Evolutionary conservation across 169 alveolate genomes (phyloP).

Genomic region (Toxoplasma gondii): DNA sequence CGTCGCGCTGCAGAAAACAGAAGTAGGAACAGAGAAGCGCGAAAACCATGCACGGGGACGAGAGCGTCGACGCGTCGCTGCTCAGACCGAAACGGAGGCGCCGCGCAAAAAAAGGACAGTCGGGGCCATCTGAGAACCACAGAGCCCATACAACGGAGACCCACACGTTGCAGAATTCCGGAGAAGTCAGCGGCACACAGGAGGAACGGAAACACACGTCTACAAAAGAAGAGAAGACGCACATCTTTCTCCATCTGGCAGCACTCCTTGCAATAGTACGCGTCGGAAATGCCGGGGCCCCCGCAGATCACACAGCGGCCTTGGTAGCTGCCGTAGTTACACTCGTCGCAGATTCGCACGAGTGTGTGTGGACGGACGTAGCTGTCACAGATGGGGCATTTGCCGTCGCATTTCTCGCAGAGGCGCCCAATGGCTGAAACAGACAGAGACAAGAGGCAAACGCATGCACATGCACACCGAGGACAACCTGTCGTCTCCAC

Average conservation of each 20-base stretch:
- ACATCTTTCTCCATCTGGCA: constrained; percentile 97
- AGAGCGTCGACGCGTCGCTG: not conserved
- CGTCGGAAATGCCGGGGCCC: constrained; percentile 98
- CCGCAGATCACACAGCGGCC: constrained; percentile 99
- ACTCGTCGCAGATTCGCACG: constrained; percentile 98
- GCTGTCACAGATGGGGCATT: constrained; percentile 99
- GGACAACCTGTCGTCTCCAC: not conserved
- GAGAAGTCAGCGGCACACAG: too few relatives aligned
- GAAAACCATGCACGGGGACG: not conserved
- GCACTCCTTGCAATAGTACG: constrained; percentile 98
- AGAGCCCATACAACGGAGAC: not conserved
- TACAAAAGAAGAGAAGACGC: constrained; percentile 27
- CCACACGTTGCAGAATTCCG: not conserved
- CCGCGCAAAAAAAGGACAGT: not conserved
- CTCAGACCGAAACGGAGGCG: not conserved
- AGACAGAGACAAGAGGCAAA: not conserved
- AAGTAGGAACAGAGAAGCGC: not conserved
- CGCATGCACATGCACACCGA: not conserved
- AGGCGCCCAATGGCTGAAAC: constrained; percentile 95
- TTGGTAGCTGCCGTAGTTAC: constrained; percentile 97
- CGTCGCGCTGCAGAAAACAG: constrained; percentile 90
- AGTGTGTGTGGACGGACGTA: constrained; percentile 96
- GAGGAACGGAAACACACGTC: too few relatives aligned
- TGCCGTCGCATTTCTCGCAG: constrained; percentile 98
- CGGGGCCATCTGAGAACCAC: not conserved